Evolutionary conservation across 2,329 filamentous ascomycete species (phyloP).

Genomic region (Diaporthe vexans): DNA sequence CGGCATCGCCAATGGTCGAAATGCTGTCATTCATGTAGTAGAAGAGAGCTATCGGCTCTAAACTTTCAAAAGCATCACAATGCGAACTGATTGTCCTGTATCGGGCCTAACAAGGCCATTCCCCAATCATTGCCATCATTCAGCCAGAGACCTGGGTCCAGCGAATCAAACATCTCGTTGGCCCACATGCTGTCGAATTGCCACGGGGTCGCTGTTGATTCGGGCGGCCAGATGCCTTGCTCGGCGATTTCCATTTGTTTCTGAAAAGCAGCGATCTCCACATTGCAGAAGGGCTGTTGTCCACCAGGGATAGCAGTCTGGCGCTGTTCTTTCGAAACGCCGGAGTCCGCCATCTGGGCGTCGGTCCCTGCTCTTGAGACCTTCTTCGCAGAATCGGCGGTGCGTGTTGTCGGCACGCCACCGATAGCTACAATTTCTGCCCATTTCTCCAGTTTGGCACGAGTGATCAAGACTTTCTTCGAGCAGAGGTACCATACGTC

Average conservation of each 20-base stretch:
- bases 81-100: conserved; percentile 8
- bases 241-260: conserved; percentile 14
- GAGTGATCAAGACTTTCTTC: conserved; percentile 61
- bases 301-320: not conserved
- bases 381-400: not conserved
- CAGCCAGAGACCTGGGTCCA: conserved; percentile 44
- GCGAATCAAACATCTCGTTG: conserved; percentile 43
- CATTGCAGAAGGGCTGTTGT: not conserved
- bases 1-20: not conserved
- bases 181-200: conserved; percentile 42
- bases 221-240: conserved; percentile 21
- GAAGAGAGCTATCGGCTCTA: not conserved
- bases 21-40: not conserved
- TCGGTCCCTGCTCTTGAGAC: not conserved
- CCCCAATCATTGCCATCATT: conserved; percentile 37
- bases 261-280: conserved; percentile 29
- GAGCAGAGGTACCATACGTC: conserved; percentile 65
- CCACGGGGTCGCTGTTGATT: conserved; percentile 35
- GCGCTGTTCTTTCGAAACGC: not conserved
- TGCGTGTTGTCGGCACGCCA: conserved; percentile 39
- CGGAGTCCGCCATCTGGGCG: not conserved
- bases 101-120: conserved; percentile 13
- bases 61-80: not conserved
- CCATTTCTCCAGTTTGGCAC: conserved; percentile 62
- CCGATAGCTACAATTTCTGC: conserved; percentile 58